These are phyloP conservation scores for Colletotrichum musicola DNA, from an alignment of 2,329 filamentous ascomycete genomes.

Conservation along the genomic window DNA sequence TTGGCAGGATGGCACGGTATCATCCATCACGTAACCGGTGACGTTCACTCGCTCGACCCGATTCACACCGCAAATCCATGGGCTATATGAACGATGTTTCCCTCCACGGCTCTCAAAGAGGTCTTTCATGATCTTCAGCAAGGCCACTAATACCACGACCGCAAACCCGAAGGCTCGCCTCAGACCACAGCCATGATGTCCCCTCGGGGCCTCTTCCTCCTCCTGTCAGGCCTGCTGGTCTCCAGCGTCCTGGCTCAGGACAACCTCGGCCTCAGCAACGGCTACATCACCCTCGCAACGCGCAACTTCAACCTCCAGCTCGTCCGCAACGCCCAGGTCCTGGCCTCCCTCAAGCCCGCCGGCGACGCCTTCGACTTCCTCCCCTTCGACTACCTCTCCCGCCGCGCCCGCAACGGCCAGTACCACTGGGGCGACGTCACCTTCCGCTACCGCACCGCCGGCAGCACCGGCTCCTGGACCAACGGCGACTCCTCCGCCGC, in stretches of 20 bases:
- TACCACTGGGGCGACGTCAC: constrained; percentile 72
- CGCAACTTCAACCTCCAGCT: constrained; percentile 57
- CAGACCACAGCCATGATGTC: constrained; percentile 1
- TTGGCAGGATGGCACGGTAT: not conserved
- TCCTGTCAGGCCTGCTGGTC: constrained; percentile 8
- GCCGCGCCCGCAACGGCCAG: constrained; percentile 62
- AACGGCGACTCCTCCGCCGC: constrained; percentile 59
- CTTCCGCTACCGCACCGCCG: constrained; percentile 62
- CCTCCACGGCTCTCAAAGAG: not conserved
- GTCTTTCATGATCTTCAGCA: not conserved
- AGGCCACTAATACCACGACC: not conserved
- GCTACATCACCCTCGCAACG: constrained; percentile 55
- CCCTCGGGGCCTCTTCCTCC: not conserved
- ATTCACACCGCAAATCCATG: too few species aligned
- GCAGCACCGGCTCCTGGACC: constrained; percentile 54
- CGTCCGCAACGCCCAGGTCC: constrained; percentile 59
- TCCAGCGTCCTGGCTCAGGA: constrained; percentile 42
- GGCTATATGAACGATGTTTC: not conserved
- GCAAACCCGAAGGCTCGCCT: not conserved
- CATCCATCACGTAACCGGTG: not conserved
- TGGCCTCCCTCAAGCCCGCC: constrained; percentile 59
- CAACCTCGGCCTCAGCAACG: constrained; percentile 53
- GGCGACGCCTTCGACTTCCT: constrained; percentile 65
- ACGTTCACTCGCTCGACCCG: not conserved
- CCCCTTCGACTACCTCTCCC: constrained; percentile 62